Base-by-base conservation (phyloP, 805 yeast genomes). In the Yueomyces sp. region DNA sequence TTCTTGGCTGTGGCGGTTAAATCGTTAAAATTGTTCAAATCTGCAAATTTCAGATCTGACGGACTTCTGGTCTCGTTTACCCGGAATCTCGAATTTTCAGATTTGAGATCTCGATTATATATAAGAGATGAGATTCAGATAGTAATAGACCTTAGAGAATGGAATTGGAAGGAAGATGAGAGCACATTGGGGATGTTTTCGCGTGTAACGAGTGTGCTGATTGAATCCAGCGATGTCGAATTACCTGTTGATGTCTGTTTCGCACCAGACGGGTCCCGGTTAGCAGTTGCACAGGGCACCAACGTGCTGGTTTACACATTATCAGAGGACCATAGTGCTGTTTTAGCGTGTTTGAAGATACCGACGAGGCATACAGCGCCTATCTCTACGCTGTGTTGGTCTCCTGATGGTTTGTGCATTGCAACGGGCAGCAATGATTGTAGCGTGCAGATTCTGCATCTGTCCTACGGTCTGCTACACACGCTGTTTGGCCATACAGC, bases 401-500 rank as follows among this genome's bases (percentile, higher is more conserved):
- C 88, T 1, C 88, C 90, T 2, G 80, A 83, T 57, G 72, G 82
- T 9, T 66, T 69, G 42, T 75, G 81, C 41, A 47, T 90, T 5
- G 96, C 94, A 1, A 76, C 94, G 0, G 92, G 82, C 1, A 81
- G 94, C 0, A 96, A 90, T 57, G 98, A 90, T 60, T 68, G 77
- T 47, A 79, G 94, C 0, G 70, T 87, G 5, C 69, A 87, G 37
- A 64, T 92, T 3, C 86, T 94, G 84, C 73, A 79, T 42, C 59
- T 80, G 3, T 51, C 57, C 28, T 67, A 67, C 40, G 77, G 74
- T 4, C 51, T 54, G 26, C 43, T 67, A 37, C 65, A 69, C 36
- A 60, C 63, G 4, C 62, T 87, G 32, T 66, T 70, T 42, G 88
- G 94, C 5, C 98, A 90, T 55, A 85, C 95, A 0, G 90, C 79